Evolutionary conservation across 441 rosid species (phyloP).

Genomic region (Dalechampia spathulata): DNA sequence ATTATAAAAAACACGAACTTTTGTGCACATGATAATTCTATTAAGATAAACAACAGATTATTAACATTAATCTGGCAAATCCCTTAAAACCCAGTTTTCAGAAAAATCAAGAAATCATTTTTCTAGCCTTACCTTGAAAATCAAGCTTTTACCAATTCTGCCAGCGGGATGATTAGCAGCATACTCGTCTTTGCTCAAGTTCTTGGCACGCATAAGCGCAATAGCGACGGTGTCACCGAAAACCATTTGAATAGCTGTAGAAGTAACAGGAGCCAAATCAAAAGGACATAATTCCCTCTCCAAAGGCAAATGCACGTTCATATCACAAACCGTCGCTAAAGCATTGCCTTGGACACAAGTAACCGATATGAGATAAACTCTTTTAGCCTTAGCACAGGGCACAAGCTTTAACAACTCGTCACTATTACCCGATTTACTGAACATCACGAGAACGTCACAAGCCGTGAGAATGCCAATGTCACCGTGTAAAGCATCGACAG

Average conservation of each 20-base stretch:
- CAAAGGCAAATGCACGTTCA: conserved; percentile 83
- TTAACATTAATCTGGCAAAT: no score
- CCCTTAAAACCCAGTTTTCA: no score
- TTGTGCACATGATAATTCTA: no score
- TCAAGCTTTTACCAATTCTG: conserved; percentile 81
- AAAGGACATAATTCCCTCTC: conserved; percentile 90
- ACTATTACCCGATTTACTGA: conserved; percentile 80
- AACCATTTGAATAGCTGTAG: conserved; percentile 97
- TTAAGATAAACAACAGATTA: no score
- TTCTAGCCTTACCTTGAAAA: conserved; percentile 89
- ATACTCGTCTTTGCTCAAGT: conserved; percentile 68
- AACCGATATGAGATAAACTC: conserved; percentile 57
- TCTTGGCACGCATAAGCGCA: conserved; percentile 86
- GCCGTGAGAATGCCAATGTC: conserved; percentile 67
- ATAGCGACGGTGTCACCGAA: conserved; percentile 95
- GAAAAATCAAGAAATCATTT: no score
- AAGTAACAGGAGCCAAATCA: conserved; percentile 92
- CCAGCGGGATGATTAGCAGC: conserved; percentile 96
- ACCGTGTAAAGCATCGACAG: conserved; percentile 89
- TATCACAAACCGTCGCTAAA: conserved; percentile 51
- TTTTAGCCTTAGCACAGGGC: conserved; percentile 80
- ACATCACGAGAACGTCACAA: conserved; percentile 55
- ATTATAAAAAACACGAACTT: no score
- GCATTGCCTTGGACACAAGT: conserved; percentile 72
- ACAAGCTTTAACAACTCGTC: conserved; percentile 82